phyloP scores from a whole-genome alignment of 2,329 filamentous ascomycete species.

The Neodidymelliopsis sp. region DNA sequence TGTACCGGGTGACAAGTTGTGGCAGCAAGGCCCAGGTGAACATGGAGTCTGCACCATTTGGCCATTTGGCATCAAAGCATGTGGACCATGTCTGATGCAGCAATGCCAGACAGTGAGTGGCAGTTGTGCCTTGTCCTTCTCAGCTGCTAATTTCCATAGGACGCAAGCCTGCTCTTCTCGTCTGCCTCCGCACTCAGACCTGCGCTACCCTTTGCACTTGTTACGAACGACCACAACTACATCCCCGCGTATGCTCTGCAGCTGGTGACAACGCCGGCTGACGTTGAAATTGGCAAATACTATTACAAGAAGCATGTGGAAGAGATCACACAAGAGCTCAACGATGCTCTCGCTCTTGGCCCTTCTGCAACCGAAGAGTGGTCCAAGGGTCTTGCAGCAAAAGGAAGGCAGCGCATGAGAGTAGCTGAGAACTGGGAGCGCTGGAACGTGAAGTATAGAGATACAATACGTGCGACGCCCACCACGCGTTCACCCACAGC shows the following conservation, averaged over 20 bases:
- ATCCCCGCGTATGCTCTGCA: slow-evolving; percentile 65
- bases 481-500: slow-evolving; percentile 26
- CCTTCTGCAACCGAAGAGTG: slow-evolving; percentile 75
- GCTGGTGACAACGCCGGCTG: slow-evolving; percentile 56
- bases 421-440: slow-evolving; percentile 77
- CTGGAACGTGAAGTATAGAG: slow-evolving; percentile 64
- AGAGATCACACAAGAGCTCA: slow-evolving; percentile 68
- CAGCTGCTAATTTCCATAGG: slow-evolving; percentile 56
- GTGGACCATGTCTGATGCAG: slow-evolving; percentile 69
- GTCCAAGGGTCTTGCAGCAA: slow-evolving; percentile 74
- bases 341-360: slow-evolving; percentile 71
- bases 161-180: slow-evolving; percentile 73
- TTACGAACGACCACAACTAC: slow-evolving; percentile 68
- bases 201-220: slow-evolving; percentile 73
- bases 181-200: slow-evolving; percentile 67
- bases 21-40: slow-evolving; percentile 68
- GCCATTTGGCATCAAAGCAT: slow-evolving; percentile 73
- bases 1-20: slow-evolving; percentile 51
- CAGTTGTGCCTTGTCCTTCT: slow-evolving; percentile 7
- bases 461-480: slow-evolving; percentile 29
- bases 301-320: slow-evolving; percentile 71
- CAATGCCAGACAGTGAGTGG: slow-evolving; percentile 69
- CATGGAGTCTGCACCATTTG: slow-evolving; percentile 71
- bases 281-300: slow-evolving; percentile 67
- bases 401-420: slow-evolving; percentile 66